These are phyloP conservation scores for Aspergillus panamensis DNA, from an alignment of 495 filamentous ascomycete genomes.

Conservation along the genomic window DNA sequence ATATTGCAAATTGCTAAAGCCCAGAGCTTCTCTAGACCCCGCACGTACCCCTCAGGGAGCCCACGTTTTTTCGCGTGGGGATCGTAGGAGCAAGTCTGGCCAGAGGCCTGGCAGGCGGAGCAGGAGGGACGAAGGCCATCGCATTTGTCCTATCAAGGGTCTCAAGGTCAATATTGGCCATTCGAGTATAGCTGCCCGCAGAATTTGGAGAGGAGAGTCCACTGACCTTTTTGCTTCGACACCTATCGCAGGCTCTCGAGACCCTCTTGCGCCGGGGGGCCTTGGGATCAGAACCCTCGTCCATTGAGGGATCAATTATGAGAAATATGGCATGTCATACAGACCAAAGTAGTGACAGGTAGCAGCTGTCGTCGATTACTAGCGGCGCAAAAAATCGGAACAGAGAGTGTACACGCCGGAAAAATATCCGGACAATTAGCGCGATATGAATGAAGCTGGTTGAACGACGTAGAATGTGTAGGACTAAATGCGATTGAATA, in stretches of 20 bases:
- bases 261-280: constrained; percentile 58
- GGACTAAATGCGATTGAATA: background rate
- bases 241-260: constrained; percentile 68
- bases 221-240: constrained; percentile 56
- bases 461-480: background rate
- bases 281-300: constrained; percentile 43
- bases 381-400: background rate
- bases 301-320: constrained; percentile 37
- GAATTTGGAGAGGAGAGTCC: background rate
- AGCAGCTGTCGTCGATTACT: background rate
- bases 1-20: constrained; percentile 46
- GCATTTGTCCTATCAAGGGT: constrained; percentile 52
- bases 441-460: background rate
- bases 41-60: constrained; percentile 47
- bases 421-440: background rate
- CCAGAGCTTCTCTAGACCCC: constrained; percentile 45
- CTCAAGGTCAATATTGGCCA: background rate
- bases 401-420: background rate
- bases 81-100: constrained; percentile 63
- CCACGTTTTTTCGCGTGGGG: constrained; percentile 68
- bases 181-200: background rate
- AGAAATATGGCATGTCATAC: constrained; percentile 28
- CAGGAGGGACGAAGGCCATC: constrained; percentile 64
- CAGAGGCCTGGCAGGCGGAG: constrained; percentile 59
- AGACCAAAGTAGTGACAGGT: constrained; percentile 4